These are phyloP conservation scores for Ulmus americana DNA, from an alignment of 331 rosid species.

Conservation along the genomic window DNA sequence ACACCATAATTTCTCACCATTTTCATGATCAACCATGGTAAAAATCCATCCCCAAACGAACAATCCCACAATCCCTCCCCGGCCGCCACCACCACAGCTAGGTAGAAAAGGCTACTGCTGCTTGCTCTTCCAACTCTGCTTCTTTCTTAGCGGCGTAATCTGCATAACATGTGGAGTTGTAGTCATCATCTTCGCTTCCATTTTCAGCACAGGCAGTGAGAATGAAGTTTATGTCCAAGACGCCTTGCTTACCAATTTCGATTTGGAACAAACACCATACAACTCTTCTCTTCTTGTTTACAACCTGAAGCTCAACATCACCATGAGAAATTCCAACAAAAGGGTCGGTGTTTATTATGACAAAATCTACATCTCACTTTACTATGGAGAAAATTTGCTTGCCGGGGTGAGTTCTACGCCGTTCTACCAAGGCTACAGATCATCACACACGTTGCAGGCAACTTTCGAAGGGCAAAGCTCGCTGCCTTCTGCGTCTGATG, in stretches of 20 bases:
- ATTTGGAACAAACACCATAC: too few relatives aligned
- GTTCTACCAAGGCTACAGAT: slow-evolving; percentile 1
- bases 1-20: too few relatives aligned
- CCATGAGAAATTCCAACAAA: slow-evolving; percentile 31
- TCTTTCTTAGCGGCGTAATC: too few relatives aligned
- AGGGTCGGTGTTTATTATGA: slow-evolving; percentile 24
- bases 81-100: too few relatives aligned
- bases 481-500: neutral
- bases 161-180: too few relatives aligned
- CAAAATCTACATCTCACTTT: neutral
- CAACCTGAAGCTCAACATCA: slow-evolving; percentile 27
- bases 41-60: too few relatives aligned
- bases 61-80: too few relatives aligned
- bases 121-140: too few relatives aligned
- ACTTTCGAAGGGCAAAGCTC: neutral
- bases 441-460: neutral
- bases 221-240: too few relatives aligned
- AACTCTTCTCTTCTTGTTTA: neutral
- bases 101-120: too few relatives aligned
- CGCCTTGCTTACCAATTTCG: too few relatives aligned
- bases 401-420: neutral
- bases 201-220: slow-evolving; percentile 8
- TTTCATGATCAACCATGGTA: too few relatives aligned
- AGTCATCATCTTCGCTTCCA: neutral
- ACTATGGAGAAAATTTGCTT: slow-evolving; percentile 10